Evolutionary conservation across 805 yeast genomes (phyloP), one percentile per base, ranked within the genome.

Genomic region (Yarrowia deformans): DNA sequence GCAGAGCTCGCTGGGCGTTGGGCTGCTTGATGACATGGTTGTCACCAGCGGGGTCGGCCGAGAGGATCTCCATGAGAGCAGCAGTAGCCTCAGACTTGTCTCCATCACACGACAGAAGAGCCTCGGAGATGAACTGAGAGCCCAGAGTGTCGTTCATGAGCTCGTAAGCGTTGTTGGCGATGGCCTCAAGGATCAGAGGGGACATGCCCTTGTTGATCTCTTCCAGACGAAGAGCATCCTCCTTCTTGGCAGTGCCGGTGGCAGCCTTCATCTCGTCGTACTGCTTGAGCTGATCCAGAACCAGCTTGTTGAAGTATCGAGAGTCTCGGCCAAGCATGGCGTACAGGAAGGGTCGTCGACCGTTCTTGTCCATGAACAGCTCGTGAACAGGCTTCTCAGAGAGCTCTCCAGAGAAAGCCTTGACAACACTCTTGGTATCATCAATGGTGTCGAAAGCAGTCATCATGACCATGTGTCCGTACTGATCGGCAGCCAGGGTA

Each of bases 261-360:
- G 82, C 84, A 70, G 82, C 76, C 50, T 91, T 85, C 77, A 88
- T 76, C 72, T 84, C 85, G 74, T 88, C 85, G 76, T 90, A 89
- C 74, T 80, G 84, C 45, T 79, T 75, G 68, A 93, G 80, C 69
- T 88, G 88, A 69, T 86, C 86, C 76, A 87, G 83, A n/a, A 77
- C 73, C 9, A 80, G 74, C 67, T 97, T 97, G 23, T 90, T 84
- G 79, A 94, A 94, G 77, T 88, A 93, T 76, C 90, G 89, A 49
- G 92, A 90, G 74, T 89, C 90, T 70, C 89, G 82, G 4, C 97
- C 97, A 69, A 87, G 84, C 71, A 93, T 81, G 69, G 94, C 81
- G 78, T 91, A 93, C 69, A 94, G 80, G 76, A 93, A 87, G 52
- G 98, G 97, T 79, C 97, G 87, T 81, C 99, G 86, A 42, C 93